Evolutionary conservation across 2,329 filamentous ascomycete species (phyloP).

Genomic region (Fusarium pseudocircinatum): DNA sequence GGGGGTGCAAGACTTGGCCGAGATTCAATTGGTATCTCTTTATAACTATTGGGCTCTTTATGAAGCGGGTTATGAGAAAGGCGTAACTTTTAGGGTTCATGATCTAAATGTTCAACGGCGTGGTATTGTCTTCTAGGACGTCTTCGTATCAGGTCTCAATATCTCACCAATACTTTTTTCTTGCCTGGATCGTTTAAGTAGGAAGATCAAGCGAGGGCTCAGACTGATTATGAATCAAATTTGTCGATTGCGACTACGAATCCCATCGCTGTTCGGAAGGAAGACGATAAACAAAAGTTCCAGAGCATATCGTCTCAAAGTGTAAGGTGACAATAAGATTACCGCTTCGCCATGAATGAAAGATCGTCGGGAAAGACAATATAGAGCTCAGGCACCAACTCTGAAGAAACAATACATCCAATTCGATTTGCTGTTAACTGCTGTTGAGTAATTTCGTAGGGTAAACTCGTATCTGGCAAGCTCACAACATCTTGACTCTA

Average conservation of each 20-base stretch:
- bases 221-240: neutral
- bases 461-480: neutral
- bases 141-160: neutral
- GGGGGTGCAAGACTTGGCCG: neutral
- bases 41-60: neutral
- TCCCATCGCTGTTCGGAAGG: neutral
- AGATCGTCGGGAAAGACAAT: neutral
- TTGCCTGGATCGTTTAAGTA: neutral
- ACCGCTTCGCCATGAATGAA: neutral
- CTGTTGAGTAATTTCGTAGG: neutral
- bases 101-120: neutral
- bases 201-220: neutral
- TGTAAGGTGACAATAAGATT: neutral
- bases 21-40: neutral
- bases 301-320: neutral
- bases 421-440: neutral
- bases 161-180: neutral
- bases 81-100: neutral
- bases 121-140: too few relatives aligned
- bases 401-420: too few relatives aligned
- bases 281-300: slow-evolving; percentile 15
- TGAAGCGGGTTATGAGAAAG: neutral
- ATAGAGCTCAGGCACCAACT: neutral
- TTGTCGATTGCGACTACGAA: neutral
- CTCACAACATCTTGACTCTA: neutral